These are phyloP conservation scores for Oemleria cerasiformis DNA, from an alignment of 306 rosid genomes.

Conservation along the genomic window DNA sequence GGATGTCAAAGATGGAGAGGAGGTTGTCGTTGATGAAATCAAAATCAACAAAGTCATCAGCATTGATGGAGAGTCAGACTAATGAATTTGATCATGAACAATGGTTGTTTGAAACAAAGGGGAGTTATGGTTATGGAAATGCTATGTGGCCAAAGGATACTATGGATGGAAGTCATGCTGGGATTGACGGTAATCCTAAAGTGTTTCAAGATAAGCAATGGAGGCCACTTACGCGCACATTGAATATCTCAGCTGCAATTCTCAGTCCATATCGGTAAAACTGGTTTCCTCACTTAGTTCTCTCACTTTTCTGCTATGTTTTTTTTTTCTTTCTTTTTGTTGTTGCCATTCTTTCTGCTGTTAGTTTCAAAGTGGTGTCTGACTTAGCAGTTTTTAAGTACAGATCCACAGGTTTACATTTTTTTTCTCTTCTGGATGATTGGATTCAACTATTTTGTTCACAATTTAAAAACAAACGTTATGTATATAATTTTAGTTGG, in stretches of 20 bases:
- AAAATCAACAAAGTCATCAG: conserved; percentile 61
- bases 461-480: no score
- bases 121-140: conserved; percentile 96
- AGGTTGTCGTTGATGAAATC: conserved; percentile 77
- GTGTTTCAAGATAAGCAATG: conserved; percentile 78
- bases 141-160: conserved; percentile 92
- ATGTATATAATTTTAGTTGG: no score
- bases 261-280: conserved; percentile 85
- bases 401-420: no score
- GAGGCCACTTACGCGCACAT: conserved; percentile 87
- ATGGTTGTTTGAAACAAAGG: conserved; percentile 93
- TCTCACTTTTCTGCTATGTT: no score
- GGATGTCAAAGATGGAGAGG: conserved; percentile 84
- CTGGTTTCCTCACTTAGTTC: no score
- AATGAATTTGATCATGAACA: conserved; percentile 89
- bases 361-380: no score
- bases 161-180: conserved; percentile 58
- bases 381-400: no score
- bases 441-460: no score
- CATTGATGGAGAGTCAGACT: conserved; percentile 81
- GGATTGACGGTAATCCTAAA: conserved; percentile 45
- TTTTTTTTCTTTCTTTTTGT: neutral
- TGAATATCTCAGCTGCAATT: conserved; percentile 91
- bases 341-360: neutral
- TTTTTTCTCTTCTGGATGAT: no score